Evolutionary conservation across 1,284 basidiomycete genomes (phyloP), one percentile per base, ranked within the genome.

Genomic region (Leccinum griseonigrum): DNA sequence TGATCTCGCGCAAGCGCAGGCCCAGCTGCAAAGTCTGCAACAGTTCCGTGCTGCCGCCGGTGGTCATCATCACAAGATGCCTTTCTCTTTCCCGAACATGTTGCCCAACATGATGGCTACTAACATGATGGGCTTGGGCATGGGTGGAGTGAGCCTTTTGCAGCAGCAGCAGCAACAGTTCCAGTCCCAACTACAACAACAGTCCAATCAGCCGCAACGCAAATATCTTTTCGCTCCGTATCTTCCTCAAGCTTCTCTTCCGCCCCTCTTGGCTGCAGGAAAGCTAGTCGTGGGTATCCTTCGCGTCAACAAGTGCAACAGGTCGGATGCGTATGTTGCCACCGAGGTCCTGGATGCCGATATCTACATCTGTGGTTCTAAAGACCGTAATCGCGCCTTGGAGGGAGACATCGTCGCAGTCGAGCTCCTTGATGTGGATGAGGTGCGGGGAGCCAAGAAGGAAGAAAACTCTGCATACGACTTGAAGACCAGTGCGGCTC

Each of bases 161-260:
- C 88, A 93, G 73, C 92, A 93, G 70, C 92, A 96, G 68, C 94
- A 95, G 64, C 93, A 95, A 68, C 72, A 91, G 67, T 91, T 91
- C 77, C 88, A 96, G 78, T 90, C 93, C 65, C 94, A 96, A 74
- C 82, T 96, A 31, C 94, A 96, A 73, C 94, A 94, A 69, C 87
- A 94, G 75, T 90, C 88, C 48, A 93, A 79, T 68, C 94, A 95
- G 67, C 93, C 94, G 38, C 94, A 97, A 77, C 92, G 97, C 77
- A 99, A 99, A 81, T 98, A 95, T 50, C 85, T 99, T 56, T 99
- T 99, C 73, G 97, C 97, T 66, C 97, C 97, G 60, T 99, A 99
- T 74, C 87, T 99, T 60, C 97, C 97, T 58, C 97, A 98, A 76
- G 96, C 96, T 9, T 97, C 95, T 50, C 85, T 99, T 53, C 97